Base-by-base conservation (phyloP, 495 filamentous ascomycete species). In the Usnea hakonensis region DNA sequence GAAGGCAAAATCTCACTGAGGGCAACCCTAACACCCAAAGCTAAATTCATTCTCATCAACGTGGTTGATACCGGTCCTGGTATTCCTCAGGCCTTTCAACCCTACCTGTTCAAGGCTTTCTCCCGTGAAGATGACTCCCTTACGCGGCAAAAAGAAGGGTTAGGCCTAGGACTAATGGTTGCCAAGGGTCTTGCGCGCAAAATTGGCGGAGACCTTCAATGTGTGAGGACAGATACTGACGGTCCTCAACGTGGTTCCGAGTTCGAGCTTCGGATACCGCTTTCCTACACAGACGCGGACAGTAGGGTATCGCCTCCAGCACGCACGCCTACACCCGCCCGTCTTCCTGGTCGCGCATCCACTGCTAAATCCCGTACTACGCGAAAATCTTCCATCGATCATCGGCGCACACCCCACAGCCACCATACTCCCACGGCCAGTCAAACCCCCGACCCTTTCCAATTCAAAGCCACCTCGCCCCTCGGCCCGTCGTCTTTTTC, bases 111-210 rank as follows among this genome's bases (percentile, higher is more conserved):
- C 77, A 88, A 87, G 63, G 83, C 89, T 0, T 90, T 90, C 70
- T 81, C 87, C 40, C 80, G 85, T 48, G 83, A 89, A 69, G 87
- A 92, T 69, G 81, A 84, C 46, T 89, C 88, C 9, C 84, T 85
- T 30, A 90, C 87, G 5, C 78, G 88, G 36, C 82, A 81, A 60
- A 85, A 81, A 69, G 89, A 91, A 66, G 89, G 88, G 2, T 73
- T 91, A 23, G 89, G 89, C 7, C 78, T 92, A 17, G 88, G 89
- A 13, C 74, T 92, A 21, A 76, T 90, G 55, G 88, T 90, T 32
- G 89, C 88, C 13, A 91, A 90, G 68, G 87, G 87, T 13, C 77
- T 90, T 58, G 84, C 87, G 5, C 77, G 88, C 58, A 89, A 87
- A 67, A 84, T 92, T 67, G 87, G 88, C 13, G 89, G 89, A 43